Conservation (phyloP, 805 yeast genomes). For the Candida silvatica region DNA sequence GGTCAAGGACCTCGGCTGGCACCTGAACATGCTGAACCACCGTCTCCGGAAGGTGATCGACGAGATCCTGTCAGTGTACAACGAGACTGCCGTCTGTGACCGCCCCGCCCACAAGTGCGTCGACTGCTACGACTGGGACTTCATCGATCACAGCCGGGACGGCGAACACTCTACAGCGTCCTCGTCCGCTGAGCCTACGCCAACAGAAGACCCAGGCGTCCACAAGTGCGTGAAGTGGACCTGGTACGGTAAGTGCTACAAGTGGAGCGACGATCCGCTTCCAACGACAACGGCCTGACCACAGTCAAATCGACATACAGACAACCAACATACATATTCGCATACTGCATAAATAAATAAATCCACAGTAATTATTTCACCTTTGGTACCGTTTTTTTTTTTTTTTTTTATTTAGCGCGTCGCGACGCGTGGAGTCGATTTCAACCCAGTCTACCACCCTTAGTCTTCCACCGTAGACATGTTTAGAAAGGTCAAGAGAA, state of each 20-base stretch:
- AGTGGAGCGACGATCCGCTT: slow-evolving; percentile 23
- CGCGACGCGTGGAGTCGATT: too few relatives aligned
- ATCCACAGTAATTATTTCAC: not conserved
- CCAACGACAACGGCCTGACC: not conserved
- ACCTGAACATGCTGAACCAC: slow-evolving; percentile 79
- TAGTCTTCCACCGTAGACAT: slow-evolving; percentile 29
- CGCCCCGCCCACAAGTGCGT: slow-evolving; percentile 68
- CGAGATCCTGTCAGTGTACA: slow-evolving; percentile 62
- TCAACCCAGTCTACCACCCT: too few relatives aligned
- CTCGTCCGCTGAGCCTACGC: slow-evolving; percentile 5
- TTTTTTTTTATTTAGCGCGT: too few relatives aligned
- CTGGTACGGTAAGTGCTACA: slow-evolving; percentile 52
- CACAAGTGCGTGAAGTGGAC: slow-evolving; percentile 45
- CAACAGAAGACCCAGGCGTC: slow-evolving; percentile 21
- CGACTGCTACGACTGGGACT: slow-evolving; percentile 89
- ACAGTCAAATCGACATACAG: slow-evolving; percentile 1
- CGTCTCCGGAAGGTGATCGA: slow-evolving; percentile 87
- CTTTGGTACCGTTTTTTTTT: not conserved
- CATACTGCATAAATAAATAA: slow-evolving; percentile 1
- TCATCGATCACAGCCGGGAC: slow-evolving; percentile 39
- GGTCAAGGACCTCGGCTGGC: slow-evolving; percentile 89
- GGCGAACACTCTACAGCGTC: slow-evolving; percentile 9
- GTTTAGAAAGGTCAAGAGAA: slow-evolving; percentile 70
- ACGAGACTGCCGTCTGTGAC: slow-evolving; percentile 66
- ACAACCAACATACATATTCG: slow-evolving; percentile 7